Percentiles rank a stretch among this genome's conserved stretches.
Evolutionary conservation across 805 yeast genomes (phyloP).

Genomic region (Spencermartinsiella europaea): DNA sequence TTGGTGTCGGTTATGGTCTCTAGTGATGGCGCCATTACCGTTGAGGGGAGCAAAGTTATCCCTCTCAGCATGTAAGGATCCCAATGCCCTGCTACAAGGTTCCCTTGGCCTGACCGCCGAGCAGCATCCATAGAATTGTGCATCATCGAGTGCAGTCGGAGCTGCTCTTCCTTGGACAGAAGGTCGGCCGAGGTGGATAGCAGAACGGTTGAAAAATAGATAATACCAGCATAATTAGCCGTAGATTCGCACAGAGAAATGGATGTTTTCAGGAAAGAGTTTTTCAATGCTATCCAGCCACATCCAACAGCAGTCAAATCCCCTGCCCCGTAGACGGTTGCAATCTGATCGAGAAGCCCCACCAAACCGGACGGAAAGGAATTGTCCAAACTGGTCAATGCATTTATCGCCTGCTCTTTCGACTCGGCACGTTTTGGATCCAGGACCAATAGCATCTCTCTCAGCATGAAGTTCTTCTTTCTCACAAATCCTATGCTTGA

Average conservation of each 20-base stretch:
- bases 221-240: conserved; percentile 40
- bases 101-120: conserved; percentile 9
- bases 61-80: conserved; percentile 63
- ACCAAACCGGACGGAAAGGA: conserved; percentile 28
- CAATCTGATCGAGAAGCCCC: conserved; percentile 44
- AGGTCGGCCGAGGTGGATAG: conserved; percentile 52
- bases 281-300: conserved; percentile 55
- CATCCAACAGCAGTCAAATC: conserved; percentile 30
- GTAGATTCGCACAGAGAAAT: conserved; percentile 49
- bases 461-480: conserved; percentile 63
- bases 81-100: conserved; percentile 47
- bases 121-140: conserved; percentile 23
- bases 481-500: conserved; percentile 55
- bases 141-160: conserved; percentile 34
- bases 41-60: conserved; percentile 27
- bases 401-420: not conserved
- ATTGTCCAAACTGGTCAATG: conserved; percentile 1
- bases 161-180: conserved; percentile 56
- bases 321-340: conserved; percentile 51
- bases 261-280: conserved; percentile 49
- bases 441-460: conserved; percentile 52
- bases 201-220: conserved; percentile 48
- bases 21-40: conserved; percentile 3
- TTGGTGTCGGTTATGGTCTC: conserved; percentile 8
- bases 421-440: conserved; percentile 13